Conservation (phyloP, 805 yeast genomes). For the Saccharomycopsis capsularis region DNA sequence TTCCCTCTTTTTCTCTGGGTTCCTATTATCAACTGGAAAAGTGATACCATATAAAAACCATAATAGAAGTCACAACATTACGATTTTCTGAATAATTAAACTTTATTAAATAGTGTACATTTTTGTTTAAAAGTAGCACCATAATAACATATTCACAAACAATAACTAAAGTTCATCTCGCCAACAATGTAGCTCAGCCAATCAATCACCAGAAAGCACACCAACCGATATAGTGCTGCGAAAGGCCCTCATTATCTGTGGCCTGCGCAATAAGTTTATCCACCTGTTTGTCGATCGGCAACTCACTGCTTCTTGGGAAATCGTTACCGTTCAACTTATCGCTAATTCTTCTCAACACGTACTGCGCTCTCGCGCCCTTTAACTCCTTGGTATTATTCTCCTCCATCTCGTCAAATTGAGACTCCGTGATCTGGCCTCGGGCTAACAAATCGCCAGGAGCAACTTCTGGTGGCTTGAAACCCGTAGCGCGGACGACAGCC, state of each 20-base stretch:
- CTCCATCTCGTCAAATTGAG: constrained; percentile 65
- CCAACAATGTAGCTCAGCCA: too few species aligned
- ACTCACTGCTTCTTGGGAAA: constrained; percentile 60
- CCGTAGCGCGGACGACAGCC: constrained; percentile 67
- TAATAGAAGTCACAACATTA: too few species aligned
- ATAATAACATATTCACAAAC: too few species aligned
- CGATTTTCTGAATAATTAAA: too few species aligned
- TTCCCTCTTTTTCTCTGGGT: too few species aligned
- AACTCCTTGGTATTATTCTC: constrained; percentile 68
- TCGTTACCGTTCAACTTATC: constrained; percentile 94
- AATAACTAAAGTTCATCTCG: too few species aligned
- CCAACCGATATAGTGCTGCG: constrained; percentile 98
- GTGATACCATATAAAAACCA: too few species aligned
- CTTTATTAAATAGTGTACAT: too few species aligned
- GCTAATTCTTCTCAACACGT: constrained; percentile 82
- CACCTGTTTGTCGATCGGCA: constrained; percentile 84
- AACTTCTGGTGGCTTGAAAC: constrained; percentile 57
- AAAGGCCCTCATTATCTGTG: constrained; percentile 88
- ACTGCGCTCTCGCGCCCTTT: constrained; percentile 76
- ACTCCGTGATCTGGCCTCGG: constrained; percentile 68
- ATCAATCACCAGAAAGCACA: constrained; percentile 99
- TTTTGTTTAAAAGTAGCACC: too few species aligned
- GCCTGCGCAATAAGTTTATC: constrained; percentile 93
- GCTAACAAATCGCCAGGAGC: constrained; percentile 67
- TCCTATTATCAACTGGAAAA: too few species aligned